Base-by-base conservation (phyloP, 176 grass and related monocot species). In the Musa acuminata region DNA sequence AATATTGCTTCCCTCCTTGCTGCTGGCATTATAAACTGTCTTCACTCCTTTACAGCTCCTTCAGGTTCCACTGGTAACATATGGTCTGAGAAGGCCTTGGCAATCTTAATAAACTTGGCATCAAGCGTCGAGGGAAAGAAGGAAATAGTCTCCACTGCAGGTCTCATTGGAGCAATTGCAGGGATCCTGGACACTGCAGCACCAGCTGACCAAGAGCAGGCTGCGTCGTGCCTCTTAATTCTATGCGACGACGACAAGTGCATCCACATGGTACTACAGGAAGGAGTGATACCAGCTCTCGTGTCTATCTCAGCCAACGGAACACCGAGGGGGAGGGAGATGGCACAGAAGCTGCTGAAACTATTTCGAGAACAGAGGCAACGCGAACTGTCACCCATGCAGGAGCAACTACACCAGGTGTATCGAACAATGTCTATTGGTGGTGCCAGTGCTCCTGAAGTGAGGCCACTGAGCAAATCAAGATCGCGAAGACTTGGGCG, bases 301-400 rank as follows among this genome's bases (percentile, higher is more conserved):
- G 87, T 96, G 19, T 86, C 76, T 53, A 60, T 92, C 51, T 77
- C 87, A 11, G 77, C 83, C 20, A 88, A 80, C 22, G 87, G 89
- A 73, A 92, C 87, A 0, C 53, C 23, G 24, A 82, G 77, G 76
- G 82, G 82, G 52, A 82, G 79, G 73, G 93, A 96, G 35, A 96
- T 86, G 66, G 93, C 93, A 43, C 79, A 92, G 75, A 79, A 52
- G 81, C 85, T 96, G 68, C 80, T 96, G 13, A 72, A 75, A 75
- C 35, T 92, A 64, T 96, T 96, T 64, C 78, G 93, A n/a, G 87
- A 84, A 52, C 80, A 82, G 71, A 86, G 93, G 79, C 87, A 87
- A 74, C 89, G 87, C 13, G 89, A 84, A 69, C 52, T 83, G 24
- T 76, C 82, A 11, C 74, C 76, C 21, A 62, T 59, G 11, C 62